phyloP scores from a whole-genome alignment of 371 early-diverging fungal species.

The Apophysomyces ossiformis region DNA sequence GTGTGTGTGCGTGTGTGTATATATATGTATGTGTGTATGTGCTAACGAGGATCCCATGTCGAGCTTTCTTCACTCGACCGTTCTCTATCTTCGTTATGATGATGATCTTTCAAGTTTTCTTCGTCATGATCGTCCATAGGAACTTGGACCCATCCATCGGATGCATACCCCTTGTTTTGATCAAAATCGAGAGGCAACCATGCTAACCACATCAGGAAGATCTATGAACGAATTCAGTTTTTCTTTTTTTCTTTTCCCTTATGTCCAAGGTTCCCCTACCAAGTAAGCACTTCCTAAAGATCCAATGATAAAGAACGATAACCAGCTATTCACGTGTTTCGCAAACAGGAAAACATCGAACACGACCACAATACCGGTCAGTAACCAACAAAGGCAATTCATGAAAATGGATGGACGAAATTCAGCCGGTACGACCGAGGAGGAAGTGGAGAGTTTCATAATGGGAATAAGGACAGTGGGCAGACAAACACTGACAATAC shows the following conservation, averaged over 20 bases:
- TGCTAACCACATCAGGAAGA: constrained; percentile 27
- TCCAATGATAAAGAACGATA: constrained; percentile 21
- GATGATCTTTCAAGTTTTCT: background rate
- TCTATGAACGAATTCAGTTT: background rate
- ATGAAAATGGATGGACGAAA: constrained; percentile 44
- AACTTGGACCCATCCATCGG: constrained; percentile 4
- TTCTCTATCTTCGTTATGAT: background rate
- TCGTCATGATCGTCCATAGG: constrained; percentile 5
- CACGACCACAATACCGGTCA: constrained; percentile 48
- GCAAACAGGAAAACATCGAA: constrained; percentile 56
- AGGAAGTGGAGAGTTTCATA: constrained; percentile 58
- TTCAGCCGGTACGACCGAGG: constrained; percentile 46
- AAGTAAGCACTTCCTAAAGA: background rate
- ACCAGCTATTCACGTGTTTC: constrained; percentile 31
- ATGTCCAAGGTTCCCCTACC: background rate
- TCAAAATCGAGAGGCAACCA: constrained; percentile 24
- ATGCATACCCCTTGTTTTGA: background rate
- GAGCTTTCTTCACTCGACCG: constrained; percentile 3
- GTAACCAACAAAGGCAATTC: constrained; percentile 27
- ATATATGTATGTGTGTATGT: background rate
- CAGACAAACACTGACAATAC: constrained; percentile 56
- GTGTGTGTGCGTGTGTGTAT: background rate
- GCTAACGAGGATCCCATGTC: background rate
- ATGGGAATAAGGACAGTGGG: constrained; percentile 76
- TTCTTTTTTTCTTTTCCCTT: no score